phyloP scores from a whole-genome alignment of 139 green algal genomes.

The Chlorella sp. region DNA sequence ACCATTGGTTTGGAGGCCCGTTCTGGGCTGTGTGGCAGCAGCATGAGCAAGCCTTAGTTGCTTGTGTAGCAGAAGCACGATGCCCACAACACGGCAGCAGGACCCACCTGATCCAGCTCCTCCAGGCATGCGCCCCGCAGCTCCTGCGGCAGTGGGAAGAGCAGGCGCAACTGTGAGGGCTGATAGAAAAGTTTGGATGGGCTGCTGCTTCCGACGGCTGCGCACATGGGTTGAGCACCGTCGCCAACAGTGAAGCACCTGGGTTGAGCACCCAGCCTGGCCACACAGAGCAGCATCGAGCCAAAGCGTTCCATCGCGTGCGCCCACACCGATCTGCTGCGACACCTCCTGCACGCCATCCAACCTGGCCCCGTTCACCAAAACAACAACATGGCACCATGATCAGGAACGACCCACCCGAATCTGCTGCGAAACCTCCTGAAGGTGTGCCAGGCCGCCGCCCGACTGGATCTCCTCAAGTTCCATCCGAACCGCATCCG shows the following conservation, averaged over 20 bases:
- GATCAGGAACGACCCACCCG: conserved; percentile 6
- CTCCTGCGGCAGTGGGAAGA: conserved; percentile 60
- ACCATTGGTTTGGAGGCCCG: too few relatives aligned
- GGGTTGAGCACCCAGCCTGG: too few relatives aligned
- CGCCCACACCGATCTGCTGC: background rate
- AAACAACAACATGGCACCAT: too few relatives aligned
- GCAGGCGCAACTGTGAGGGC: too few relatives aligned
- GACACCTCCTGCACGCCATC: background rate
- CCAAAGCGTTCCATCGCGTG: background rate
- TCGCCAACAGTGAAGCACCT: too few relatives aligned
- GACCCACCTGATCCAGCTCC: conserved; percentile 46
- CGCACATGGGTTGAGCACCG: too few relatives aligned
- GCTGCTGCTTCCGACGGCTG: too few relatives aligned
- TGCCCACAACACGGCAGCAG: too few relatives aligned
- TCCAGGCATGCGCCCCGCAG: conserved; percentile 58
- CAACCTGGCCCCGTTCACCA: background rate
- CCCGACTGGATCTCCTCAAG: conserved; percentile 80
- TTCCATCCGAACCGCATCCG: conserved; percentile 76
- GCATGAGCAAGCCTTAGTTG: too few relatives aligned
- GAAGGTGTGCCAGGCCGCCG: conserved; percentile 76
- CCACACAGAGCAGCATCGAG: background rate
- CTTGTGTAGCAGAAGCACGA: too few relatives aligned
- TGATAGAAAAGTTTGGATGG: too few relatives aligned
- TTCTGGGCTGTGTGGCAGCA: too few relatives aligned
- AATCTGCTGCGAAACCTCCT: conserved; percentile 56